Conservation (phyloP, 768 basidiomycete species). For the Paxillus rubicundulus region DNA sequence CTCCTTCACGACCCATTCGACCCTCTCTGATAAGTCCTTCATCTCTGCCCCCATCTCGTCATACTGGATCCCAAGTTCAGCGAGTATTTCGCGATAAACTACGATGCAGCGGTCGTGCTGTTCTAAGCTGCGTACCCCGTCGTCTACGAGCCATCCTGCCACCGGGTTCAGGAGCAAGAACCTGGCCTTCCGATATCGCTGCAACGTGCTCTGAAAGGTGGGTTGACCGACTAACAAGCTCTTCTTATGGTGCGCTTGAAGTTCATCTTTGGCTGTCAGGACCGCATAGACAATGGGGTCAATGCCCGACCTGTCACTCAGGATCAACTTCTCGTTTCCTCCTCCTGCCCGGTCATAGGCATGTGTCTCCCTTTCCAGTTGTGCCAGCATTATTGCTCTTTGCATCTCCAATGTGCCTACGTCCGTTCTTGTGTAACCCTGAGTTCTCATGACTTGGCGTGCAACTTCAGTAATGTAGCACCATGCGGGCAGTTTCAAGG, state of each 20-base stretch:
- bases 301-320: conserved; percentile 64
- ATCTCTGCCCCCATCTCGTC: conserved; percentile 45
- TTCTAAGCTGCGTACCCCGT: conserved; percentile 58
- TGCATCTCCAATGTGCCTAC: conserved; percentile 59
- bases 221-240: conserved; percentile 33
- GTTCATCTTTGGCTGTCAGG: conserved; percentile 40
- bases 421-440: conserved; percentile 53
- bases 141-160: conserved; percentile 59
- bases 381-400: conserved; percentile 55
- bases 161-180: conserved; percentile 58
- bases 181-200: conserved; percentile 43
- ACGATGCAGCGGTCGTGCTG: conserved; percentile 41
- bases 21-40: conserved; percentile 34
- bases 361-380: conserved; percentile 44
- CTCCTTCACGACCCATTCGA: conserved; percentile 16
- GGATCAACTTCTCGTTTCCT: conserved; percentile 30
- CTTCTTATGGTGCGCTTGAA: conserved; percentile 37
- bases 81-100: conserved; percentile 40
- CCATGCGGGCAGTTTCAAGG: conserved; percentile 36
- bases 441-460: conserved; percentile 49
- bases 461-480: conserved; percentile 62
- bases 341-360: conserved; percentile 11
- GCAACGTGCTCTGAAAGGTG: conserved; percentile 42
- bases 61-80: conserved; percentile 43
- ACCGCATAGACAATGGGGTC: conserved; percentile 65